These are phyloP conservation scores for Tetrahymena borealis DNA, from an alignment of 73 alveolate species.

Conservation along the genomic window DNA sequence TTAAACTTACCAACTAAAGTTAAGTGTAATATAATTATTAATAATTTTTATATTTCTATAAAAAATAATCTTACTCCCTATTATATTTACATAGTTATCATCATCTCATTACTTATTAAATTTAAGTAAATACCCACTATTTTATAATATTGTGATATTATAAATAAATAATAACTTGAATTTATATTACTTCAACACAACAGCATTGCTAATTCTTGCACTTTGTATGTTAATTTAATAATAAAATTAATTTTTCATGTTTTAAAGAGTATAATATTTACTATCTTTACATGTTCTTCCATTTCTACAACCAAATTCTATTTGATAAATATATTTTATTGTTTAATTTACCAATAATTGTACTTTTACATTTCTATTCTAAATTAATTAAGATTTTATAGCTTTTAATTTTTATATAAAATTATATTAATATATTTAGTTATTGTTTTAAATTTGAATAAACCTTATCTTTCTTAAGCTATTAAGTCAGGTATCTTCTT, in stretches of 20 bases:
- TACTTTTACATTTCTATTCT: too few species aligned
- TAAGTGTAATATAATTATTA: not conserved
- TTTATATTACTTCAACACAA: too few species aligned
- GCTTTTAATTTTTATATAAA: not conserved
- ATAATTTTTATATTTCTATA: too few species aligned
- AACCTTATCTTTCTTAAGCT: not conserved
- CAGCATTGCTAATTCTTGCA: too few species aligned
- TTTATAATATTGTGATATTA: too few species aligned
- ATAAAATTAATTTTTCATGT: not conserved
- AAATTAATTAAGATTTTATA: not conserved
- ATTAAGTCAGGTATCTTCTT: not conserved
- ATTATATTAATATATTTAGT: too few species aligned
- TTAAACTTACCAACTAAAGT: not conserved
- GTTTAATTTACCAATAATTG: not conserved
- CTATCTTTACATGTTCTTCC: not conserved
- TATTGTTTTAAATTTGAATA: too few species aligned
- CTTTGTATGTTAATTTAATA: too few species aligned
- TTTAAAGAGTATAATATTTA: not conserved
- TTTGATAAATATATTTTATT: not conserved
- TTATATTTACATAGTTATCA: too few species aligned
- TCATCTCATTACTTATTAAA: too few species aligned
- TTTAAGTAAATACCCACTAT: too few species aligned
- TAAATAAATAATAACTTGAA: too few species aligned
- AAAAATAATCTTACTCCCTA: not conserved
- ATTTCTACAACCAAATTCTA: not conserved